These are phyloP conservation scores for Akanthomyces uredinophilus DNA, from an alignment of 2,329 filamentous ascomycete species.

Conservation along the genomic window DNA sequence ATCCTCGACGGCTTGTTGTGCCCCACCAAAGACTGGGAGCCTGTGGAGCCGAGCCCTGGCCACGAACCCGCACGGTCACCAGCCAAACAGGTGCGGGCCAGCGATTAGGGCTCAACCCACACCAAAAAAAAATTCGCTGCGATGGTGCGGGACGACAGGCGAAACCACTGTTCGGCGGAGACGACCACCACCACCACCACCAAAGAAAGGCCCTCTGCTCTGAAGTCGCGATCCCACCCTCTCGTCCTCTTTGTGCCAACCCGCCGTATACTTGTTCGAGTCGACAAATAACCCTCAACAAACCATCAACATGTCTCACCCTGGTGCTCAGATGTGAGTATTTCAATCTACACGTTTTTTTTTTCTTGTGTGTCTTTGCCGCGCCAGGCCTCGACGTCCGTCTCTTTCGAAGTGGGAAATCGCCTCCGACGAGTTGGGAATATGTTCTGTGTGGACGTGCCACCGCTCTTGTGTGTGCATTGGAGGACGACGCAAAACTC, in stretches of 20 bases:
- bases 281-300: slow-evolving; percentile 13
- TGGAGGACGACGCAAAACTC: neutral
- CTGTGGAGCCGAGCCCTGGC: too few species aligned
- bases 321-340: slow-evolving; percentile 59
- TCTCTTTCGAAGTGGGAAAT: slow-evolving; percentile 1
- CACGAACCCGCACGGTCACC: too few species aligned
- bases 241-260: slow-evolving; percentile 3
- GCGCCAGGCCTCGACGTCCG: neutral
- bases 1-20: neutral
- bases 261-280: slow-evolving; percentile 3
- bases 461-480: too few species aligned
- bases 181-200: too few species aligned
- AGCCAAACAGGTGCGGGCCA: neutral
- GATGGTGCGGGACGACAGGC: slow-evolving; percentile 10
- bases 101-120: slow-evolving; percentile 29
- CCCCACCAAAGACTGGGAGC: neutral
- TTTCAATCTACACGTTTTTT: slow-evolving; percentile 14
- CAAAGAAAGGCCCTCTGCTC: neutral
- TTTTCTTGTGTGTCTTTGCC: neutral
- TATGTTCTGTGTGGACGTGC: neutral
- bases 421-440: neutral
- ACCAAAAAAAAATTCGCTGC: slow-evolving; percentile 21
- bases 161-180: slow-evolving; percentile 9
- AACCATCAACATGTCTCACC: slow-evolving; percentile 53
- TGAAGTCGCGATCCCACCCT: slow-evolving; percentile 14